Evolutionary conservation across 148 eudicot genomes (phyloP).

Genomic region (Nyssa sinensis): DNA sequence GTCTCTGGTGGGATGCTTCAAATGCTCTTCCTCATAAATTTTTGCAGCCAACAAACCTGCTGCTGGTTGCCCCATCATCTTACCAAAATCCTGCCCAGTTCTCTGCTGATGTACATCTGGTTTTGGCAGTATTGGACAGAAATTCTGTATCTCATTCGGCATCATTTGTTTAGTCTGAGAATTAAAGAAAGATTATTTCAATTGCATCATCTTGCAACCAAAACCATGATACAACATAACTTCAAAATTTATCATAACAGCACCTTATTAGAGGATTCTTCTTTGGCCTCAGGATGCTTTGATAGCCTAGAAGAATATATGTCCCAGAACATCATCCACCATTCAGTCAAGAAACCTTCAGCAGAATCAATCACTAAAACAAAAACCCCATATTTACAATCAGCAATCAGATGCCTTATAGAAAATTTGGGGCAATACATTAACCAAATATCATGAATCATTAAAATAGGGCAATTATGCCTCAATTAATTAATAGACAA

Average conservation of each 20-base stretch:
- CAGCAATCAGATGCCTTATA: neutral
- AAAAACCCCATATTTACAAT: neutral
- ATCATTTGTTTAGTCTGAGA: constrained; percentile 25
- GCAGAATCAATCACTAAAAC: constrained; percentile 29
- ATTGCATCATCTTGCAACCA: neutral
- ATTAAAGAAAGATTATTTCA: constrained; percentile 3
- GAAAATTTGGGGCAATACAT: neutral
- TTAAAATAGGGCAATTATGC: neutral
- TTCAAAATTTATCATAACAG: neutral
- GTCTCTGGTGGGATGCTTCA: neutral
- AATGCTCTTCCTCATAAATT: neutral
- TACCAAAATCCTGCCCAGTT: neutral
- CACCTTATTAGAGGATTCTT: constrained; percentile 5
- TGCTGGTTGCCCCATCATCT: neutral
- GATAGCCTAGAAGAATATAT: constrained; percentile 16
- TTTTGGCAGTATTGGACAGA: constrained; percentile 3
- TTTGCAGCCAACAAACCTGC: neutral
- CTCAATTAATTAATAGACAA: neutral
- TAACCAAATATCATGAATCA: neutral
- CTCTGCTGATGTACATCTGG: constrained; percentile 13
- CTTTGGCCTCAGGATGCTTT: constrained; percentile 4
- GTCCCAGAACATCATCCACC: constrained; percentile 35
- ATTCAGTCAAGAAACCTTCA: constrained; percentile 24
- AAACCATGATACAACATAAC: neutral
- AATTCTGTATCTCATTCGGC: neutral